A percentile compares a stretch with the other conserved stretches of the same genome.
Evolutionary conservation across 305 asterid species (phyloP).

Genomic region (Fraxinus platypoda): DNA sequence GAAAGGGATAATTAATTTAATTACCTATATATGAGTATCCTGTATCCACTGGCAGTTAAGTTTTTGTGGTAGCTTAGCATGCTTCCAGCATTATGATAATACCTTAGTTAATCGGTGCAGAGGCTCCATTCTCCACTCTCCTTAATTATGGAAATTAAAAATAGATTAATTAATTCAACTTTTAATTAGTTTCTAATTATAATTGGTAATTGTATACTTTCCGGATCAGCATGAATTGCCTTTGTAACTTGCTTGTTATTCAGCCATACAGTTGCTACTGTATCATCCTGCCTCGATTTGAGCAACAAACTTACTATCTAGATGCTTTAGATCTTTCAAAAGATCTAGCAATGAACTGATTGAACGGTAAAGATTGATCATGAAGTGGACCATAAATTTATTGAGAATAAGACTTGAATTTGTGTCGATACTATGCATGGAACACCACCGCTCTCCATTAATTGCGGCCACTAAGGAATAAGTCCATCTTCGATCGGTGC

Average conservation of each 20-base stretch:
- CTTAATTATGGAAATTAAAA: constrained; percentile 15
- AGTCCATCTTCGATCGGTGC: constrained; percentile 51
- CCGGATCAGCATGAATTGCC: constrained; percentile 57
- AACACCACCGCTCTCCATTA: constrained; percentile 25
- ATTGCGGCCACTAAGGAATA: constrained; percentile 46
- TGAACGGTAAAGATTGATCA: too few relatives aligned
- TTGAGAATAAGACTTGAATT: neutral
- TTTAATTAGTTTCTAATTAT: neutral
- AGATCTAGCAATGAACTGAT: too few relatives aligned
- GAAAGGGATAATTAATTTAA: neutral
- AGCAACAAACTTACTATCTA: too few relatives aligned
- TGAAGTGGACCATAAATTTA: neutral
- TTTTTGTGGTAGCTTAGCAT: constrained; percentile 53
- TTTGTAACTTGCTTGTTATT: constrained; percentile 44
- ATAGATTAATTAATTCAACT: neutral
- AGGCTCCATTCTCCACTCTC: constrained; percentile 47
- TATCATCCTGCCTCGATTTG: constrained; percentile 38
- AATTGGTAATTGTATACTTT: neutral
- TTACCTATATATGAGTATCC: constrained; percentile 54
- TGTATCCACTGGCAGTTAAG: constrained; percentile 42
- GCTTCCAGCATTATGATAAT: constrained; percentile 49
- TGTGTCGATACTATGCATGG: constrained; percentile 56
- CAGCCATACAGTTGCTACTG: constrained; percentile 49
- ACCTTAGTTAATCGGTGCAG: constrained; percentile 21
- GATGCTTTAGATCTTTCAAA: too few relatives aligned